These are phyloP conservation scores for Ceratocystis huliohia DNA, from an alignment of 2,329 filamentous ascomycete species.

Conservation along the genomic window DNA sequence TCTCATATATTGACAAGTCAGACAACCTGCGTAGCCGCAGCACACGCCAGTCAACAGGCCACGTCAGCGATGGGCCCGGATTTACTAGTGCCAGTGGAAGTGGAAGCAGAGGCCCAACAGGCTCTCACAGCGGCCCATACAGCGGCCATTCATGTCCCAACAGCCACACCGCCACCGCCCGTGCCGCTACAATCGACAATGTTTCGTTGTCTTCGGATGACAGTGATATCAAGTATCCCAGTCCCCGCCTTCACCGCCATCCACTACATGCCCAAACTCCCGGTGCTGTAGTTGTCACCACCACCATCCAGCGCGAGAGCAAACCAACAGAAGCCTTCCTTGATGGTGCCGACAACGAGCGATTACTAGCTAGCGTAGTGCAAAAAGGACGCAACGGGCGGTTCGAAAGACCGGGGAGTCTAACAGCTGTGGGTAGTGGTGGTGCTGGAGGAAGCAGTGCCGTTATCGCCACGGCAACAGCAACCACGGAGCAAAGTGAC, in stretches of 20 bases:
- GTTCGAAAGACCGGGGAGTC: slow-evolving; percentile 1
- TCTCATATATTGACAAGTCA: slow-evolving; percentile 12
- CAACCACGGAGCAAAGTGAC: neutral
- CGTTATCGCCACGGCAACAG: neutral
- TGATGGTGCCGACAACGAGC: slow-evolving; percentile 15
- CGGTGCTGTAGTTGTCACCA: slow-evolving; percentile 29
- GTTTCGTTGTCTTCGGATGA: slow-evolving; percentile 7
- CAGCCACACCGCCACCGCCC: slow-evolving; percentile 14
- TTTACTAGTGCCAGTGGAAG: neutral
- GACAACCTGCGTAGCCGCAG: slow-evolving; percentile 1
- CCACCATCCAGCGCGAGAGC: slow-evolving; percentile 30
- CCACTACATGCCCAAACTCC: neutral
- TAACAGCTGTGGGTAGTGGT: neutral
- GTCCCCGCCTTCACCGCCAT: neutral
- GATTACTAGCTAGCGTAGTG: slow-evolving; percentile 10
- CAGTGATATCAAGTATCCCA: slow-evolving; percentile 15
- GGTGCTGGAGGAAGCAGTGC: neutral
- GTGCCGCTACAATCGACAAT: slow-evolving; percentile 13
- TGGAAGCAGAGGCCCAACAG: neutral
- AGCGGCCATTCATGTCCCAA: slow-evolving; percentile 5
- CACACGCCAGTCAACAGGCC: neutral
- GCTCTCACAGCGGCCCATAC: slow-evolving; percentile 6
- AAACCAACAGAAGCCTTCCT: slow-evolving; percentile 23
- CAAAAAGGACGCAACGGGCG: neutral
- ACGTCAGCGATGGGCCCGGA: neutral